A percentile compares a stretch with the other conserved stretches of the same genome.
phyloP scores from a whole-genome alignment of 192 early-diverging fungal genomes.

The Dimargaris xerosporica region DNA sequence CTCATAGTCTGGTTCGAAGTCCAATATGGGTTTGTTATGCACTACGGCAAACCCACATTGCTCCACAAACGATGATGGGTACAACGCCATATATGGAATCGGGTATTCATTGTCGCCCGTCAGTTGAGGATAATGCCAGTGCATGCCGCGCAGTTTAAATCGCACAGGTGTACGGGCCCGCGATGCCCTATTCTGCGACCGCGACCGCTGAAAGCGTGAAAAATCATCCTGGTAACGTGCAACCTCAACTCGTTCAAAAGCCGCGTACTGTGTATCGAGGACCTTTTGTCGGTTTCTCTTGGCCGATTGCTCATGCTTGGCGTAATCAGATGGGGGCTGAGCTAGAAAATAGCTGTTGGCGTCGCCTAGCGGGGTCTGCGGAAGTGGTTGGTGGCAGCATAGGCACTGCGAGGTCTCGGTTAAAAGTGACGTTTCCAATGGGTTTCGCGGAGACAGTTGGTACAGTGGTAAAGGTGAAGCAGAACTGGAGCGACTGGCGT shows the following conservation, averaged over 20 bases:
- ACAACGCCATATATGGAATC: not conserved
- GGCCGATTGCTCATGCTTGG: not conserved
- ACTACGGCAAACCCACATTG: not conserved
- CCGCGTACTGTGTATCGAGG: not conserved
- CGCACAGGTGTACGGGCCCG: not conserved
- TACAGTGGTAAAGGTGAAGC: not conserved
- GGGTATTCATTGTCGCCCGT: not conserved
- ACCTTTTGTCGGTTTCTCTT: not conserved
- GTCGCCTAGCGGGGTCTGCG: no score
- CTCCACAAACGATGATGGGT: not conserved
- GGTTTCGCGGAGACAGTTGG: not conserved
- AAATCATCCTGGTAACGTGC: no score
- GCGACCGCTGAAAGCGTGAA: not conserved
- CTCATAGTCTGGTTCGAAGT: not conserved
- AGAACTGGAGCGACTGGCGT: not conserved
- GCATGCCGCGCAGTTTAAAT: not conserved
- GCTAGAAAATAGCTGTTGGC: no score
- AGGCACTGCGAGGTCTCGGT: not conserved
- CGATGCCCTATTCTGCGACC: not conserved
- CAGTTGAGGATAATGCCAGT: slow-evolving; percentile 1
- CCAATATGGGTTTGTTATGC: not conserved
- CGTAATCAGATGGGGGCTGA: not conserved
- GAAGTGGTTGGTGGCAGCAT: no score
- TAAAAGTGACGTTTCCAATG: not conserved
- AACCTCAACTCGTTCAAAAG: not conserved